A percentile compares a stretch with the other conserved stretches of the same genome.
Conservation (phyloP, 2,329 filamentous ascomycete genomes). For the Pseudonectria buxi region DNA sequence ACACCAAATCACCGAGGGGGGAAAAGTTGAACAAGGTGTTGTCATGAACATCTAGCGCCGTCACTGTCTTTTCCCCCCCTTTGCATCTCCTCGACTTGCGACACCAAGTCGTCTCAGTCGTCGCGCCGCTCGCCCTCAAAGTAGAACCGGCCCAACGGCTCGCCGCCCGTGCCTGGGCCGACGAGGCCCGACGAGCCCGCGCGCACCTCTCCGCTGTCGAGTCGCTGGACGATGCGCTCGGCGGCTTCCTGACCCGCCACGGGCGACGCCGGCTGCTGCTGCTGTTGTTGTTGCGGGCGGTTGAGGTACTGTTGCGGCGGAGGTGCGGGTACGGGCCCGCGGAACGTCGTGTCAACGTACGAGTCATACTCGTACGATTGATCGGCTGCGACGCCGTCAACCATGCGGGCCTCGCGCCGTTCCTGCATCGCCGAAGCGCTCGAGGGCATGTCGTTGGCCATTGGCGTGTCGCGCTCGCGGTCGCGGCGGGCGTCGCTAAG, state of each 20-base stretch:
- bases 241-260: constrained; percentile 44
- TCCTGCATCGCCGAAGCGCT: constrained; percentile 44
- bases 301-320: constrained; percentile 12
- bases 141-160: constrained; percentile 50
- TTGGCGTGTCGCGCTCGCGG: constrained; percentile 27
- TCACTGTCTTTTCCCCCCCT: no score
- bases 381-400: constrained; percentile 59
- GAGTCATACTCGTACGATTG: constrained; percentile 44
- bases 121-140: constrained; percentile 45
- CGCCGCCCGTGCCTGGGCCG: constrained; percentile 37
- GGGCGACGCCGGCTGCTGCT: constrained; percentile 14
- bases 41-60: no score
- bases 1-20: no score
- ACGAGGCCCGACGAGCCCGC: constrained; percentile 33
- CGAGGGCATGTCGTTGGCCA: constrained; percentile 35
- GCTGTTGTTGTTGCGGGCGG: constrained; percentile 18
- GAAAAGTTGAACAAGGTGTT: no score
- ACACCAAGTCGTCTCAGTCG: constrained; percentile 4
- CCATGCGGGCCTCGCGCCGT: constrained; percentile 54
- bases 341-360: constrained; percentile 59
- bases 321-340: constrained; percentile 44
- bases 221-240: constrained; percentile 55
- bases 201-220: constrained; percentile 44
- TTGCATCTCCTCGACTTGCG: no score
- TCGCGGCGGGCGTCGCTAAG: constrained; percentile 40